These are phyloP conservation scores for Xylariaceae sp. DNA, from an alignment of 2,329 filamentous ascomycete species.

Conservation along the genomic window DNA sequence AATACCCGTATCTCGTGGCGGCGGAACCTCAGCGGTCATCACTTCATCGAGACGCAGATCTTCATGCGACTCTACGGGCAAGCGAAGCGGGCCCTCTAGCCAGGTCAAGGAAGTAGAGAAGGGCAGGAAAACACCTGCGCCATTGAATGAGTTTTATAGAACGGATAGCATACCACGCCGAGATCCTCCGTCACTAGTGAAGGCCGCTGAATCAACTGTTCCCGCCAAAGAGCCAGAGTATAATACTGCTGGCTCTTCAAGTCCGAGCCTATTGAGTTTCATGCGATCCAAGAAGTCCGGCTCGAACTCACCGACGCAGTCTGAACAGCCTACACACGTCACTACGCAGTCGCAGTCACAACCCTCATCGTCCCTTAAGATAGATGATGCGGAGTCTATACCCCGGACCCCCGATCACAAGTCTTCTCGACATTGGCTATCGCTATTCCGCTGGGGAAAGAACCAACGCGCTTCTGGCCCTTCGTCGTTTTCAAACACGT, in stretches of 20 bases:
- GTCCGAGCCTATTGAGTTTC: slow-evolving; percentile 35
- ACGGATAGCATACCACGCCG: slow-evolving; percentile 42
- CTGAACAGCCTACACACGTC: slow-evolving; percentile 36
- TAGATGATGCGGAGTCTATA: slow-evolving; percentile 45
- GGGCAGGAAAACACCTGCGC: slow-evolving; percentile 25
- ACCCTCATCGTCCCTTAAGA: slow-evolving; percentile 35
- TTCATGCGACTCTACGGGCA: slow-evolving; percentile 34
- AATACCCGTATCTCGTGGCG: slow-evolving; percentile 50
- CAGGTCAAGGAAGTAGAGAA: slow-evolving; percentile 19
- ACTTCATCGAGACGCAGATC: slow-evolving; percentile 52
- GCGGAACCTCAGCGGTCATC: slow-evolving; percentile 49
- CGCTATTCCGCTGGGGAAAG: slow-evolving; percentile 68
- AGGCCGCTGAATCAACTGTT: slow-evolving; percentile 10
- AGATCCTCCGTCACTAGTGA: slow-evolving; percentile 24
- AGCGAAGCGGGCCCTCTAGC: slow-evolving; percentile 28
- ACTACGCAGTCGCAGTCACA: slow-evolving; percentile 22
- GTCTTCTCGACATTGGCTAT: slow-evolving; percentile 55
- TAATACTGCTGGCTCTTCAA: slow-evolving; percentile 28
- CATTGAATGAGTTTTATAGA: slow-evolving; percentile 45
- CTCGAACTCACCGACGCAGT: slow-evolving; percentile 45
- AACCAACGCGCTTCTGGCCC: slow-evolving; percentile 52
- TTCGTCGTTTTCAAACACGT: slow-evolving; percentile 88
- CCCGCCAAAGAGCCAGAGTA: slow-evolving; percentile 13
- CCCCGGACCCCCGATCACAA: slow-evolving; percentile 53
- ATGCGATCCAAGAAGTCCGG: slow-evolving; percentile 44